A percentile compares a stretch with the other conserved stretches of the same genome.
These are phyloP conservation scores for Massarina eburnea DNA, from an alignment of 2,329 filamentous ascomycete species.

Conservation along the genomic window DNA sequence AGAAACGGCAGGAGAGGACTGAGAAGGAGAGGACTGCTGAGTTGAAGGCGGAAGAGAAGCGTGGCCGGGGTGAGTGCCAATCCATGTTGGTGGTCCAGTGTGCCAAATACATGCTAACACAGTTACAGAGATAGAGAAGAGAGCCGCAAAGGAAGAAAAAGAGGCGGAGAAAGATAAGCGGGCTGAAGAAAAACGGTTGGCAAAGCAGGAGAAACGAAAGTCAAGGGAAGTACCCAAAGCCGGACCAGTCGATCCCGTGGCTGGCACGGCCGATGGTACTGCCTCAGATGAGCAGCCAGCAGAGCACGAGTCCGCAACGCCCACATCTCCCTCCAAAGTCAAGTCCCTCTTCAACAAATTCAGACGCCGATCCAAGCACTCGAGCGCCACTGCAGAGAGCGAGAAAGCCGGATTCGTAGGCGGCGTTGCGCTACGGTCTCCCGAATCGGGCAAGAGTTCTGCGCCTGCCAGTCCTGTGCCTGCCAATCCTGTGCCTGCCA, in stretches of 20 bases:
- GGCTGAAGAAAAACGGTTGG: constrained; percentile 54
- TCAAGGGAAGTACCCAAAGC: constrained; percentile 39
- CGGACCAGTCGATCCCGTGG: constrained; percentile 8
- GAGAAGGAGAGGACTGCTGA: constrained; percentile 55
- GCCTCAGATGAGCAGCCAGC: constrained; percentile 9
- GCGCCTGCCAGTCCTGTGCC: constrained; percentile 10
- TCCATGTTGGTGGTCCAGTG: too few species aligned
- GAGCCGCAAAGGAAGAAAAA: constrained; percentile 43
- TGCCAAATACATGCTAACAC: constrained; percentile 13
- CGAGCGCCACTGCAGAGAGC: constrained; percentile 18
- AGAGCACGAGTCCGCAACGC: constrained; percentile 18
- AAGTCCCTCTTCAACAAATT: constrained; percentile 42
- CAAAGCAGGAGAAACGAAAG: constrained; percentile 58
- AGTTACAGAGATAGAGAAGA: constrained; percentile 57
- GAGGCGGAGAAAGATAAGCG: constrained; percentile 52
- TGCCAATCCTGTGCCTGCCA: constrained; percentile 2
- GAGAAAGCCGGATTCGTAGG: constrained; percentile 45
- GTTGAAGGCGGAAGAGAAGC: constrained; percentile 49
- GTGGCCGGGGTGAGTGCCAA: constrained; percentile 60
- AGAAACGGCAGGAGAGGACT: constrained; percentile 60
- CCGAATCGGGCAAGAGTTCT: constrained; percentile 7
- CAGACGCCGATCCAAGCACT: constrained; percentile 42
- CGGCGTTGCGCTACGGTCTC: constrained; percentile 44
- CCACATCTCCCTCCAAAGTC: constrained; percentile 37
- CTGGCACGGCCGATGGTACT: constrained; percentile 8